phyloP scores from a whole-genome alignment of 495 filamentous ascomycete genomes.

The Jackrogersella multiformis region DNA sequence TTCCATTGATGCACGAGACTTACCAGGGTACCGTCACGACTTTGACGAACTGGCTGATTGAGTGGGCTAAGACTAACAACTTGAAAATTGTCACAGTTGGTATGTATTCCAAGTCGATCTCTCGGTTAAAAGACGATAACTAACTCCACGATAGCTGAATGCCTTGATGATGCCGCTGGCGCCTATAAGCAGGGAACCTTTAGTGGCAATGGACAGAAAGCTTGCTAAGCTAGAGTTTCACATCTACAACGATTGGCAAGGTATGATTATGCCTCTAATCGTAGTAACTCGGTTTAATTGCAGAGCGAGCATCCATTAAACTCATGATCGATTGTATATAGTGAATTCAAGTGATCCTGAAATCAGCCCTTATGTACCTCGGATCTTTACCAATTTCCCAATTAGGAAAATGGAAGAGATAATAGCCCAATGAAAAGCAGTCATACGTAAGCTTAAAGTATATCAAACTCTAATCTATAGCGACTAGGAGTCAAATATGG shows the following conservation, averaged over 20 bases:
- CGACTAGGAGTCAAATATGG: too few species aligned
- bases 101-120: slow-evolving; percentile 33
- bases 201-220: slow-evolving; percentile 35
- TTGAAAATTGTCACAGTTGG: slow-evolving; percentile 63
- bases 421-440: too few species aligned
- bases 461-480: too few species aligned
- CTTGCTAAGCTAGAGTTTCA: slow-evolving; percentile 34
- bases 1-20: slow-evolving; percentile 66
- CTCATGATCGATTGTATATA: neutral
- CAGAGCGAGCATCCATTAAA: neutral
- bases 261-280: too few species aligned
- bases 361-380: too few species aligned
- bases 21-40: slow-evolving; percentile 58
- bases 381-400: too few species aligned
- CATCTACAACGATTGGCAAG: neutral
- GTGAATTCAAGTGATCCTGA: neutral
- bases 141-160: slow-evolving; percentile 55
- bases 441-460: too few species aligned
- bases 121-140: slow-evolving; percentile 10
- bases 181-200: slow-evolving; percentile 57
- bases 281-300: too few species aligned
- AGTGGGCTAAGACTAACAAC: slow-evolving; percentile 62
- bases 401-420: too few species aligned
- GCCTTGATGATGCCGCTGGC: slow-evolving; percentile 57
- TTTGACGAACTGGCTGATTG: slow-evolving; percentile 61